Base-by-base conservation (phyloP, 2,329 filamentous ascomycete genomes). In the Shiraia bambusicola region DNA sequence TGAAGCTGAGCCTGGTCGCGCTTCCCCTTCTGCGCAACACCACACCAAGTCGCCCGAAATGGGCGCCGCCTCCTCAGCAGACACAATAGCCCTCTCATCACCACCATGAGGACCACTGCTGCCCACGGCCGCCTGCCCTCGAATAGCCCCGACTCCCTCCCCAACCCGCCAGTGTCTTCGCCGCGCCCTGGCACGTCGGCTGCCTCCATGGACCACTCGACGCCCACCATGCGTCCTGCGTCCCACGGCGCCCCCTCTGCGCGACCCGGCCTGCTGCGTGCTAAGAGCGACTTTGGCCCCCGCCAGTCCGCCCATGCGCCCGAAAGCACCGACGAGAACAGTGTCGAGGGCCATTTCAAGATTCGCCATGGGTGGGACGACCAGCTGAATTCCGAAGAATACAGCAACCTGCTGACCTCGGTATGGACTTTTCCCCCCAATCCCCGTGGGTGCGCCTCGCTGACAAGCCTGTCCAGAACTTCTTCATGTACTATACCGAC, bases 401-500 rank as follows among this genome's bases (percentile, higher is more conserved):
- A 94, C 59, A 86, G 94, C 57, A 86, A 87, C 42, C 80, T 90
- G 53, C 76, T 95, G 50, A 88, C 87, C 37, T 90, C 86, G 65
- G 86, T 90, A 72, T 73, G 84, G 77, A 54, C 33, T 14, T 17
- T 34, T 29, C 37, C 38, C 14, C 28, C 8, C n/a, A 24, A 22
- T 17, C 4, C 16, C 24, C 6, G 16, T 25, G 15, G 10, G 16
- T 25, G 10, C 25, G 5, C 24, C 30, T 12, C 17, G 25, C 49
- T 56, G 37, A 56, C 52, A 31, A 13, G 13, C 47, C 24, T 15
- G 30, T 3, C 40, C 69, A 95, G 87, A 94, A 89, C 55, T 98
- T 95, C 82, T 97, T 95, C 75, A 97, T 97, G 92, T 98, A 98
- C 72, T 98, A 88, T 70, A 96, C 92, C 50, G 93, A 98, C 70